Base-by-base conservation (phyloP, 768 basidiomycete species). In the Tylopilus intermedius region DNA sequence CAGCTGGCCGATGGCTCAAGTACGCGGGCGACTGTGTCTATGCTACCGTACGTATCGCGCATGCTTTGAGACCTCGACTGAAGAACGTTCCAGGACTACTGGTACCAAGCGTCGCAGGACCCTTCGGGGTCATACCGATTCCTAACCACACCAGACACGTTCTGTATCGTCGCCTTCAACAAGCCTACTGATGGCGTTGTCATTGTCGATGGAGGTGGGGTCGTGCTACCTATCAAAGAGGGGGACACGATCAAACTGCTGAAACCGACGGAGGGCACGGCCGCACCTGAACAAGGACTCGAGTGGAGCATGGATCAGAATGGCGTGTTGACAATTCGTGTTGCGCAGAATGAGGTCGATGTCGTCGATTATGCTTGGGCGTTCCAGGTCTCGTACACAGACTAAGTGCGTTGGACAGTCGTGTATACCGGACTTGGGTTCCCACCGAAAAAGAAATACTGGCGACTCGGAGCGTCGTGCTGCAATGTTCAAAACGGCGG, bases 11-110 rank as follows among this genome's bases (percentile, higher is more conserved):
- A 40, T 33, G 33, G 33, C 33, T 82, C 49, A 67, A 72, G 37
- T 73, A 75, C 40, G 72, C 76, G 1, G 79, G 80, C 11, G 66
- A 71, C 0, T 82, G 80, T 33, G 71, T 82, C 8, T 82, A 80
- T 47, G 73, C 71, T 29, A 81, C 80, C 4, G 81, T 79, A 54
- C 11, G 76, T 68, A 1, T 29, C 7, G 7, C 9, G 30, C 49
- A 15, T 42, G 5, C 1, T 2, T 21, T 3, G 30, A n/a, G 32
- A 32, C 14, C 9, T 30, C 30, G 30, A 30, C 7, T 30, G 41
- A 26, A 54, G 2, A 10, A 21, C 11, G n/a, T 10, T 2, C 29
- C 46, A 79, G 77, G 67, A 70, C 15, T 79, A 76, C 56, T 80
- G 76, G 74, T 79, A 77, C 61, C 72, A 72, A 57, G 67, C 67